These are phyloP conservation scores for Powellomyces hirtus DNA, from an alignment of 192 early-diverging fungal genomes.

Conservation along the genomic window DNA sequence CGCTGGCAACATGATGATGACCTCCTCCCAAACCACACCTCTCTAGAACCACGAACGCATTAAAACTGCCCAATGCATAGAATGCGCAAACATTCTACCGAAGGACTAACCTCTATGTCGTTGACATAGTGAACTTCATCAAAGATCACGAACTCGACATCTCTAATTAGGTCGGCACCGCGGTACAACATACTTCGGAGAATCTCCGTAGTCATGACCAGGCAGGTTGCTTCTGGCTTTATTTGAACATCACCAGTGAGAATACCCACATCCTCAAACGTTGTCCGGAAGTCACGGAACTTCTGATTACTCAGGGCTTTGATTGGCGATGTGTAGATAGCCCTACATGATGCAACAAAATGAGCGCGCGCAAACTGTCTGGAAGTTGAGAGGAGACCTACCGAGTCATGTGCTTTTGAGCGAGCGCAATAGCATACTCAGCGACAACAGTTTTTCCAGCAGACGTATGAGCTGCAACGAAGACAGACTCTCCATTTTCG, in stretches of 20 bases:
- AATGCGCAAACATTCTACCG: not conserved
- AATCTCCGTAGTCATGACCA: constrained; percentile 99
- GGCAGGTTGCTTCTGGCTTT: constrained; percentile 89
- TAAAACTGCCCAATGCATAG: not conserved
- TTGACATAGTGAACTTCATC: constrained; percentile 99
- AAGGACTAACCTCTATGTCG: constrained; percentile 65
- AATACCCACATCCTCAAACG: constrained; percentile 93
- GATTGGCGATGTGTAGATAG: constrained; percentile 98
- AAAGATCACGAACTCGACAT: constrained; percentile 99
- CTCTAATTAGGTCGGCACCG: constrained; percentile 92
- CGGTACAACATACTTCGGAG: constrained; percentile 96
- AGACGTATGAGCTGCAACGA: constrained; percentile 97
- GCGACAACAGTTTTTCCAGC: constrained; percentile 99
- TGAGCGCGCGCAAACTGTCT: not conserved
- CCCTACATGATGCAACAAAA: constrained; percentile 32
- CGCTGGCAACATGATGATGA: constrained; percentile 97
- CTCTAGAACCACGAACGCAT: constrained; percentile 40
- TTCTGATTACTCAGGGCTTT: constrained; percentile 99
- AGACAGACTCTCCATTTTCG: constrained; percentile 92
- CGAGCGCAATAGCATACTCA: constrained; percentile 95
- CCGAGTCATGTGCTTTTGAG: constrained; percentile 91
- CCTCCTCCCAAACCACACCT: constrained; percentile 99
- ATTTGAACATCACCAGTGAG: constrained; percentile 98
- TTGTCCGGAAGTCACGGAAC: constrained; percentile 88
- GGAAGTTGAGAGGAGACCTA: constrained; percentile 9